Percentiles rank a stretch among this genome's conserved stretches.
Conservation (phyloP, 2,329 filamentous ascomycete species). For the Fusarium fracticaudum region DNA sequence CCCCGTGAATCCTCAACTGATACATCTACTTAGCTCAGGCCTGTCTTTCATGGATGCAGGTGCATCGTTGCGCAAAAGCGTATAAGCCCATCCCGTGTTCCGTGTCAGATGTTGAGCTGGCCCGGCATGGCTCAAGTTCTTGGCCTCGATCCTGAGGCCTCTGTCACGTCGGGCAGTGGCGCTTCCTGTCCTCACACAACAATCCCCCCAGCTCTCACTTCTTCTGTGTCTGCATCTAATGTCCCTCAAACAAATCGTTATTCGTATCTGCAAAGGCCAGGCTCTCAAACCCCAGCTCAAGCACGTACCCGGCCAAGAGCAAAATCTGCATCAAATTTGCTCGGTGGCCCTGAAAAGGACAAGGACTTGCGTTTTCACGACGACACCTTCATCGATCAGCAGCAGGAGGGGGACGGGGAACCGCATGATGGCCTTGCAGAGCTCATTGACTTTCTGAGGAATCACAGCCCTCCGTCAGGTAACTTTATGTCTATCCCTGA, state of each 20-base stretch:
- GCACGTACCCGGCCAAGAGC: constrained; percentile 36
- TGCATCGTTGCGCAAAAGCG: constrained; percentile 32
- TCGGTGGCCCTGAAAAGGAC: constrained; percentile 19
- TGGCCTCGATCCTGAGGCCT: constrained; percentile 31
- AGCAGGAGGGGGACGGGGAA: constrained; percentile 19
- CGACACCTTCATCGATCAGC: constrained; percentile 31
- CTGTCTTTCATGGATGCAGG: constrained; percentile 39
- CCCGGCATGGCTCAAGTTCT: constrained; percentile 41
- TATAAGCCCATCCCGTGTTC: constrained; percentile 5
- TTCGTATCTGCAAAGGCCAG: constrained; percentile 3
- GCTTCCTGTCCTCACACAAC: constrained; percentile 30
- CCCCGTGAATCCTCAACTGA: not conserved
- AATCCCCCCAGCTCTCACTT: constrained; percentile 16
- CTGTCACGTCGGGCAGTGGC: constrained; percentile 37
- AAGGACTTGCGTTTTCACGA: constrained; percentile 33
- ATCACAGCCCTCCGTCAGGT: constrained; percentile 57
- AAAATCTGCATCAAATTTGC: constrained; percentile 38
- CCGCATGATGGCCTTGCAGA: constrained; percentile 45
- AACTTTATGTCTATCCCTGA: constrained; percentile 61
- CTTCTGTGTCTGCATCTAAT: not conserved
- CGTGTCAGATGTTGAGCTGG: constrained; percentile 25
- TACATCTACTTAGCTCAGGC: constrained; percentile 27
- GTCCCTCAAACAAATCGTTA: constrained; percentile 1
- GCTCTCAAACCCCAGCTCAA: not conserved
- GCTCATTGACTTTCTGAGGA: constrained; percentile 61